Percentiles rank a stretch among this genome's conserved stretches.
Conservation (phyloP, 106 monocot species). For the Narthecium ossifragum region DNA sequence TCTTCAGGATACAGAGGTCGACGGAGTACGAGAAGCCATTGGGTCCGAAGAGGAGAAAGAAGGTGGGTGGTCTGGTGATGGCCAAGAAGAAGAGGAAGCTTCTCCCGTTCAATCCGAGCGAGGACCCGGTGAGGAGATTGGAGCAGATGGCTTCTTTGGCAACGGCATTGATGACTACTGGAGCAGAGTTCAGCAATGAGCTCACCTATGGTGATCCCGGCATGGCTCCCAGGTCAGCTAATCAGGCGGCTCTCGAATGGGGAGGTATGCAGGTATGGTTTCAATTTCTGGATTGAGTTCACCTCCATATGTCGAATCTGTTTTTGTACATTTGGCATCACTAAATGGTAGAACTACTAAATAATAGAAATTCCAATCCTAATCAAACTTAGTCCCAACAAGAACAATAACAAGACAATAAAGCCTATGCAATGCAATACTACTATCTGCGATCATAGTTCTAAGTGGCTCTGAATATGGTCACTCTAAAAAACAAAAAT, state of each 20-base stretch:
- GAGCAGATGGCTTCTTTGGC: conserved; percentile 96
- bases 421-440: no score
- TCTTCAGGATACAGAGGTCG: conserved; percentile 79
- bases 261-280: conserved; percentile 87
- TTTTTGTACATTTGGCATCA: no score
- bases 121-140: conserved; percentile 48
- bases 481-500: not conserved
- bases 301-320: no score
- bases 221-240: conserved; percentile 78
- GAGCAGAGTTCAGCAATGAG: conserved; percentile 68
- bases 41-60: conserved; percentile 31
- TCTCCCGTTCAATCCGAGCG: conserved; percentile 67
- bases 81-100: conserved; percentile 80
- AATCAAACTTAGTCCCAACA: no score
- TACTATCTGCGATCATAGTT: no score
- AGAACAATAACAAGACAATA: no score
- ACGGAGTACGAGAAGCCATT: conserved; percentile 8
- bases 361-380: no score
- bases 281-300: not conserved
- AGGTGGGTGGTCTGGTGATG: conserved; percentile 18
- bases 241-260: conserved; percentile 48
- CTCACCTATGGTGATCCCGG: conserved; percentile 56
- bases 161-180: conserved; percentile 65
- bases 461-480: no score
- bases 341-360: no score